Evolutionary conservation across 2,329 filamentous ascomycete species (phyloP).

Genomic region (Sporothrix pseudoabietina): DNA sequence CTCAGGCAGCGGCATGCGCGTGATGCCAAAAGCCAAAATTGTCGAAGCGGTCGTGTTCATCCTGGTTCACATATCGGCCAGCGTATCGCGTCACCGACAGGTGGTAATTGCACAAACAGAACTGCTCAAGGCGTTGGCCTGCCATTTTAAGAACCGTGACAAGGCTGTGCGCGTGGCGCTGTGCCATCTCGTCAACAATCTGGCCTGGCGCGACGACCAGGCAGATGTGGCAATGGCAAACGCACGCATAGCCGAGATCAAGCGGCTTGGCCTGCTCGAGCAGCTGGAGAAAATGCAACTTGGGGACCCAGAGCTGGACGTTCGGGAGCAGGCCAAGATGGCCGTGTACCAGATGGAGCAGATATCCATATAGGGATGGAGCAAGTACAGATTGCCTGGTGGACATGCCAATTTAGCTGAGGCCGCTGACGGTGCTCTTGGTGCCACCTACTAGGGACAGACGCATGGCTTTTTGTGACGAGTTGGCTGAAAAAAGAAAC

Average conservation of each 20-base stretch:
- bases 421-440: background rate
- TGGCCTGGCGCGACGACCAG: constrained; percentile 79
- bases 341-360: constrained; percentile 67
- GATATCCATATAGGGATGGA: background rate
- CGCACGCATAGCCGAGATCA: constrained; percentile 68
- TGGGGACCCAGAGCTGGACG: constrained; percentile 75
- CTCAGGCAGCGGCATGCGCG: constrained; percentile 48
- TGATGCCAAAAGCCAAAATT: constrained; percentile 67
- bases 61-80: constrained; percentile 85
- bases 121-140: constrained; percentile 71
- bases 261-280: constrained; percentile 69
- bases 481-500: no score
- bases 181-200: constrained; percentile 82
- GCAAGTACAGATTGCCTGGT: background rate
- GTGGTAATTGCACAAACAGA: constrained; percentile 75
- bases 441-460: background rate
- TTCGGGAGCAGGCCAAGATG: constrained; percentile 79
- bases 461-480: no score
- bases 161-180: constrained; percentile 74
- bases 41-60: constrained; percentile 78
- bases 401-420: background rate
- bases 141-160: constrained; percentile 72
- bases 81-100: constrained; percentile 74
- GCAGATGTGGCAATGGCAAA: constrained; percentile 66
- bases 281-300: constrained; percentile 64